phyloP scores from a whole-genome alignment of 2,329 filamentous ascomycete genomes.

The Neonectria neomacrospora region DNA sequence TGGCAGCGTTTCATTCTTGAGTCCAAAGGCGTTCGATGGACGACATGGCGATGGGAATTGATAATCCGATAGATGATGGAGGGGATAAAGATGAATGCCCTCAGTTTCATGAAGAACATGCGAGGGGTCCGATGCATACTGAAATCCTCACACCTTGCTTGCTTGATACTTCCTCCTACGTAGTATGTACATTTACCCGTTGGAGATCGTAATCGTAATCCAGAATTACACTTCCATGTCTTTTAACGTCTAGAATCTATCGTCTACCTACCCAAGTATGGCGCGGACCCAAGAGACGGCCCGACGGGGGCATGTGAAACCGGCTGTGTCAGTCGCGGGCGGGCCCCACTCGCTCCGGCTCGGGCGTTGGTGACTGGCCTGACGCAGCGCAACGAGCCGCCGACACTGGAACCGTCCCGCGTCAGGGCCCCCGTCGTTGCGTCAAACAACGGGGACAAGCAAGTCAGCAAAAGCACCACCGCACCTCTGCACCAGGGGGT shows the following conservation, averaged over 20 bases:
- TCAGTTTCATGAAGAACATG: conserved; percentile 20
- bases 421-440: conserved; percentile 17
- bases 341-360: conserved; percentile 2
- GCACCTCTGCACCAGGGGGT: conserved; percentile 4
- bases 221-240: conserved; percentile 1
- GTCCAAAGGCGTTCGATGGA: conserved; percentile 16
- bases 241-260: conserved; percentile 18
- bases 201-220: background rate
- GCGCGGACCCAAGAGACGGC: conserved; percentile 7
- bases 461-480: background rate
- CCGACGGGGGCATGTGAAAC: conserved; percentile 24
- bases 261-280: no score
- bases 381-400: conserved; percentile 19
- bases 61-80: background rate
- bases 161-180: background rate
- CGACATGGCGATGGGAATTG: conserved; percentile 4
- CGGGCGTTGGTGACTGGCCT: conserved; percentile 13
- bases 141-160: background rate
- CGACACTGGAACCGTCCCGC: conserved; percentile 5
- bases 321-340: conserved; percentile 9
- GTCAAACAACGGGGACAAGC: conserved; percentile 15
- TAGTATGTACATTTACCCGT: background rate
- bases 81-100: conserved; percentile 6
- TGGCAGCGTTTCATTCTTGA: background rate
- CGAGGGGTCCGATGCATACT: conserved; percentile 9